Base-by-base conservation (phyloP, 2,329 filamentous ascomycete species). In the Sporothrix pseudoabietina region DNA sequence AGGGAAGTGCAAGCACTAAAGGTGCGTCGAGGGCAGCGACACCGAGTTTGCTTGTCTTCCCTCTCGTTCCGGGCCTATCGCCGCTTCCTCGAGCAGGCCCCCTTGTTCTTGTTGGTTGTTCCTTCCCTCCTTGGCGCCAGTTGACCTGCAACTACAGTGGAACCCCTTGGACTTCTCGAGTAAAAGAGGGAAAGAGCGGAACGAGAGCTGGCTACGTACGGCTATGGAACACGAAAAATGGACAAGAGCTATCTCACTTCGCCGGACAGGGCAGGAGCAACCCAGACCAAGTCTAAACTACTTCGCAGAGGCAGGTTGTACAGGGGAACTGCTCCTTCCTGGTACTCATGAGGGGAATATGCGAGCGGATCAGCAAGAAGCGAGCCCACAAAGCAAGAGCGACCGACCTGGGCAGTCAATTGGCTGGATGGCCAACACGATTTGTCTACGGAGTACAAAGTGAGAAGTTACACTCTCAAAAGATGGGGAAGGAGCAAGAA, bases 91-190 rank as follows among this genome's bases (percentile, higher is more conserved):
- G 16, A 52, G 8, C n/a, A 49, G 41, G 12, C 41, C 57, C 19
- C 26, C 26, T 26, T 26, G 68, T 57, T 69, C n/a, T 70, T 7
- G 68, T 57, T 69, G 68, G 49, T 26, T 30, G 68, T 35, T 41
- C 49, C 68, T 69, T 69, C 68, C 44, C 22, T 55, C 30, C 32
- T 57, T 69, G 49, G 68, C 32, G 68, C 49, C 68, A 69, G 47
- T 49, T 8, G 41, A 57, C 47, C 47, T 69, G 66, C 66, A 55
- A 30, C 66, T 52, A 68, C 63, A 68, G 44, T 44, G 39, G 39
- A 26, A 66, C 22, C 65, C 65, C 16, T 44, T 26, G 35, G 52
- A 9, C 10, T 44, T 39, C 41, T n/a, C 41, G 32, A 66, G 52
- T 22, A 22, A n/a, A 22, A 7, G 52, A 54, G n/a, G 47, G 47